Evolutionary conservation across 371 early-diverging fungal species (phyloP), one percentile per base, ranked within the genome.

Genomic region (Cokeromyces recurvatus): DNA sequence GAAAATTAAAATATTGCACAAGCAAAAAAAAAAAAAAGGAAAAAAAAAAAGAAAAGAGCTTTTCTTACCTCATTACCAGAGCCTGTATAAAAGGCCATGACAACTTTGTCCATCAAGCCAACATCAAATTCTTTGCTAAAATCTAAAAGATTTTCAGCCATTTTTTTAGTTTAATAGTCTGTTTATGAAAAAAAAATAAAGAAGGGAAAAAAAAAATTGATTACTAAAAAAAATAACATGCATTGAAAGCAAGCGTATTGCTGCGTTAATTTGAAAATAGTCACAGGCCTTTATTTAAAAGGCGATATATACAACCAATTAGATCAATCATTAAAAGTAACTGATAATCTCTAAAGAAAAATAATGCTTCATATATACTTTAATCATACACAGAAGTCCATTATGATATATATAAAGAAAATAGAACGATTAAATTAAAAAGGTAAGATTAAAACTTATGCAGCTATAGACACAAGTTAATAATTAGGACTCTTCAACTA

Each of bases 51-150:
- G 29, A 29, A 29, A 29, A 29, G 29, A 8, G 5, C 11, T 29
- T 8, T 69, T 38, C 52, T 66, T 82, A 90, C 91, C 51, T 91
- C 87, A 15, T 64, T 55, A 49, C 91, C 91, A 32, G 69, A 55
- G 35, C 85, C 85, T 8, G 68, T 54, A 64, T 64, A 92, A 53
- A 92, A 78, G 37, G 90, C 80, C 39, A 78, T 74, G 38, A 95
- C 97, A 17, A 96, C 93, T 35, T 79, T 81, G 81, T 97, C 98
- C 49, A 97, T 76, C 57, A 92, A 74, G 31, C 66, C 58, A 46
- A 94, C 79, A 63, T 97, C 91, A 54, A 97, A 80, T 43, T 93
- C 92, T 56, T 79, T 77, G 62, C 78, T 80, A 64, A 95, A 95
- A 64, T 97, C 94, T 55, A 97, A 84, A 63, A 97, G 86, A 48